A percentile compares a stretch with the other conserved stretches of the same genome.
phyloP scores from a whole-genome alignment of 768 basidiomycete genomes.

The Mycena metata region DNA sequence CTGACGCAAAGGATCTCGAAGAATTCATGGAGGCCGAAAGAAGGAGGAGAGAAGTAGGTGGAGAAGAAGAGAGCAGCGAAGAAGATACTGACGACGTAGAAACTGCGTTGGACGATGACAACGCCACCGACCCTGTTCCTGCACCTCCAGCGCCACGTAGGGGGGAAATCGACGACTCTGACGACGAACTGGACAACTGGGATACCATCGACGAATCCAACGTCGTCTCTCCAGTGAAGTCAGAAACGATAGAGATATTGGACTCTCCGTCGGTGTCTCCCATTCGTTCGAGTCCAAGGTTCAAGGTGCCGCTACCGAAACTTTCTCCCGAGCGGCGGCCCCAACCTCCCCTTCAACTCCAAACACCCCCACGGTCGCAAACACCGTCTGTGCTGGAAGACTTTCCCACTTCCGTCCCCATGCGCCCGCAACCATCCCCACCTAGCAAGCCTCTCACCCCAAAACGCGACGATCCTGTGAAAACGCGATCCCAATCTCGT shows the following conservation, averaged over 20 bases:
- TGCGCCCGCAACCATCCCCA: slow-evolving; percentile 37
- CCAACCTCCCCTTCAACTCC: slow-evolving; percentile 46
- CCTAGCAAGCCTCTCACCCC: slow-evolving; percentile 19
- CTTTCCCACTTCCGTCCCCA: slow-evolving; percentile 28
- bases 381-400: slow-evolving; percentile 45
- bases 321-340: slow-evolving; percentile 7
- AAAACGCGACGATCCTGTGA: slow-evolving; percentile 17
- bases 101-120: neutral
- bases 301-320: neutral
- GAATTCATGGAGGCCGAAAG: slow-evolving; percentile 79
- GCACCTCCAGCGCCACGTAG: neutral
- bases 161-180: slow-evolving; percentile 51
- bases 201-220: slow-evolving; percentile 34
- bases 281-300: neutral
- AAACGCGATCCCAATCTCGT: slow-evolving; percentile 31
- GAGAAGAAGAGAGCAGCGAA: slow-evolving; percentile 55
- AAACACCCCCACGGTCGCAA: slow-evolving; percentile 58
- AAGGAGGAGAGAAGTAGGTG: slow-evolving; percentile 62
- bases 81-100: neutral
- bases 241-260: slow-evolving; percentile 23
- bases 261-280: slow-evolving; percentile 22
- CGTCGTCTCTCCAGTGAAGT: slow-evolving; percentile 13
- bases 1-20: slow-evolving; percentile 72
- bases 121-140: neutral
- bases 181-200: slow-evolving; percentile 61